Evolutionary conservation across 495 filamentous ascomycete genomes (phyloP), one percentile per base, ranked within the genome.

Genomic region (Lasiosphaeria ovina): DNA sequence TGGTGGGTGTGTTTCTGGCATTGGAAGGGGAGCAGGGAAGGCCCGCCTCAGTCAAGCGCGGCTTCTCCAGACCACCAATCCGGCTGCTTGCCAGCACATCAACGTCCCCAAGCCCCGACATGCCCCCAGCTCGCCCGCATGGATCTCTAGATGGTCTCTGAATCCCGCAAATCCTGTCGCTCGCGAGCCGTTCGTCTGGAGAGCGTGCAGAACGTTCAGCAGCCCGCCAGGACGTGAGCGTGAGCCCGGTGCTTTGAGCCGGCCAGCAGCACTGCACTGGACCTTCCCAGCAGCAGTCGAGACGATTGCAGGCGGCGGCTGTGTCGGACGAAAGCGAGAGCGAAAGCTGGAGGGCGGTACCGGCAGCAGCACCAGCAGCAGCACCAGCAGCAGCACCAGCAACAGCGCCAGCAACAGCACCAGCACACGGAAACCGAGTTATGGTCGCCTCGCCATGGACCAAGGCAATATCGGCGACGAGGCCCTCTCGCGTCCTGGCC

Each of bases 41-140:
- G 57, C 55, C 62, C 62, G 58, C 57, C 44, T n/a, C 44, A 47
- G 44, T 47, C 44, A 47, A 24, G 24, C 36, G 57, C 53, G 45
- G 57, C 31, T 55, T 51, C 47, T 61, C 35, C 53, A 54, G 42
- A 60, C 53, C 34, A 34, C 72, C 70, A 74, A 69, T 72, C 59
- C 66, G 59, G 60, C 61, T 50, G 62, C 68, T 52, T 66, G 72
- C 70, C 69, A 71, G 69, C 72, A 68, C 72, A 71, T 73, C 72
- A 69, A 68, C 63, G 61, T 58, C 58, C 52, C 61, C 59, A 62
- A 67, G 65, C 72, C 70, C 70, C 58, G 65, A 72, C 68, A 64
- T 51, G 59, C 59, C 53, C 51, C 59, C 54, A 58, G 55, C 51
- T 63, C 35, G 55, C 67, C 67, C 62, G 63, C 69, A 70, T 72